Evolutionary conservation across 441 rosid genomes (phyloP).

Genomic region (Pelargonium myrrhifolium): DNA sequence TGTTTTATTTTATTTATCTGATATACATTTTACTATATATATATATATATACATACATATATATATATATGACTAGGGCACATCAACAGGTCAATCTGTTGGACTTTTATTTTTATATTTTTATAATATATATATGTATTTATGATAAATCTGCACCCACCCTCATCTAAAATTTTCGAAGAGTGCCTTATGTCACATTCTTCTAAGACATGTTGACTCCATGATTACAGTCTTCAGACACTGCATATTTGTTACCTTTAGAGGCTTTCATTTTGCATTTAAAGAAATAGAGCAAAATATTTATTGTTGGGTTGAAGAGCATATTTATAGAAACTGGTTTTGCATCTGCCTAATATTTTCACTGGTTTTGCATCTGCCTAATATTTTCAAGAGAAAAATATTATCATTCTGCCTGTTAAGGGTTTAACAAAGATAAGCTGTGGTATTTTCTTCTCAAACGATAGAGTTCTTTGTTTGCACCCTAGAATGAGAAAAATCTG

Average conservation of each 20-base stretch:
- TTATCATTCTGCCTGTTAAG: neutral
- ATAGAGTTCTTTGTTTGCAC: neutral
- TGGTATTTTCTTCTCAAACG: neutral
- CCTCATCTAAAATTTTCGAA: neutral
- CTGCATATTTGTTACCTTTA: neutral
- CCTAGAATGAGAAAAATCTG: neutral
- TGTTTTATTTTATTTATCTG: too few relatives aligned
- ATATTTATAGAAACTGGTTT: neutral
- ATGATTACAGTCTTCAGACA: neutral
- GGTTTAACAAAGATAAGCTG: neutral
- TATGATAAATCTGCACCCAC: neutral
- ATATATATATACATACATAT: too few relatives aligned
- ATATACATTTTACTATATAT: too few relatives aligned
- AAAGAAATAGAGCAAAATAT: neutral
- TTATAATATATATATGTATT: too few relatives aligned
- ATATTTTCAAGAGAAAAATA: neutral
- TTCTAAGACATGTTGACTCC: neutral
- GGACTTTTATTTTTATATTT: too few relatives aligned
- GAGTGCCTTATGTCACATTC: neutral
- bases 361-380: neutral
- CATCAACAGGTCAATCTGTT: neutral
- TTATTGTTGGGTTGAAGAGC: neutral
- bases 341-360: neutral
- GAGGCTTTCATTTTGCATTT: neutral
- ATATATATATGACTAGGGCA: too few relatives aligned